Evolutionary conservation across 257 asterid genomes (phyloP), one percentile per base, ranked within the genome.

Genomic region (Jacaranda mimosifolia): DNA sequence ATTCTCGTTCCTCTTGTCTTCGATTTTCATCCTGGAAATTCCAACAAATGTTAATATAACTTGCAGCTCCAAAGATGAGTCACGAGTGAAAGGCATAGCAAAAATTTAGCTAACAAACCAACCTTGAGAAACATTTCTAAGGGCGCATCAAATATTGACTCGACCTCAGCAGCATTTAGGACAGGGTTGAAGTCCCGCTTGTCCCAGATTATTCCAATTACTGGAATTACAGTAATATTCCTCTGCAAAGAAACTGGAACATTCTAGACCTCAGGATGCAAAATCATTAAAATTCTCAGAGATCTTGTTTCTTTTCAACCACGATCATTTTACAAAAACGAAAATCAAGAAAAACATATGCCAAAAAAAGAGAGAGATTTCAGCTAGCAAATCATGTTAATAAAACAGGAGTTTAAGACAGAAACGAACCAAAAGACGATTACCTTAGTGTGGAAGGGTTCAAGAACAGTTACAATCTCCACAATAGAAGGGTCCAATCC

Each of bases 121-220:
- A 90, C 97, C 96, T 89, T 87, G 69, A 91, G 95, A 87, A 94
- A 92, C 94, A 91, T 92, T 72, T 89, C 91, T 69, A 94, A 68
- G 12, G 97, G 97, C 69, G 94, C 94, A 82, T 92, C 91, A 38
- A 92, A 94, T 51, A 92, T 71, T 4, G 89, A 83, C 75, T 88
- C 97, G 76, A 94, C 97, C 78, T 94, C 97, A 56, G 89, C 89
- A 17, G 90, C 79, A 82, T 89, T 92, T 42, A 79, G 89, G 43
- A 75, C 76, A 3, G 92, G 92, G 42, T 39, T 83, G 80, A 89
- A 92, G 62, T 81, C 83, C 10, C 12, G 74, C 79, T 42, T 85
- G 63, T 89, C 86, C 87, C 86, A 88, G 56, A 94, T n/a, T 68
- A 92, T 81, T 71, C 94, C 98, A 40, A 94, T 76, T 32, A 94